Conservation (phyloP, 2,329 filamentous ascomycete genomes). For the Nakataea oryzae region DNA sequence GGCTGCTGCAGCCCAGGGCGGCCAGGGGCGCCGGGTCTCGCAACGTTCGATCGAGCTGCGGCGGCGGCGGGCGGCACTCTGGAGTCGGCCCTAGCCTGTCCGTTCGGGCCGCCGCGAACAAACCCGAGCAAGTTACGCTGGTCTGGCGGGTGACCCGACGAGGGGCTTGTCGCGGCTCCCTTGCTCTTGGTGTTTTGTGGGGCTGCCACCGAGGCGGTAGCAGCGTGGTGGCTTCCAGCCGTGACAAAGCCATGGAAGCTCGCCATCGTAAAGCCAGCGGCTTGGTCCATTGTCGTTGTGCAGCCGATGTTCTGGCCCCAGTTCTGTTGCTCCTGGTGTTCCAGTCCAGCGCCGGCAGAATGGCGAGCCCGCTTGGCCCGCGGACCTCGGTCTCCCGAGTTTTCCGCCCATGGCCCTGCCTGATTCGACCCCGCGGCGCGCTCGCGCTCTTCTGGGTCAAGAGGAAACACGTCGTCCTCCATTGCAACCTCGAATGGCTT, state of each 20-base stretch:
- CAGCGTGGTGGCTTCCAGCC: constrained; percentile 42
- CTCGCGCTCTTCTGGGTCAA: constrained; percentile 42
- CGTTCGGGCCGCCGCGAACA: constrained; percentile 12
- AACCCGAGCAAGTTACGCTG: constrained; percentile 33
- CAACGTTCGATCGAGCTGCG: background rate
- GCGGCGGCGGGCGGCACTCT: background rate
- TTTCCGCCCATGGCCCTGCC: constrained; percentile 1
- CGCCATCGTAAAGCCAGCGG: constrained; percentile 47
- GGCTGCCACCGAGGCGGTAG: constrained; percentile 19
- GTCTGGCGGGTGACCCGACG: constrained; percentile 16
- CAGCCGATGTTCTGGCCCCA: constrained; percentile 6
- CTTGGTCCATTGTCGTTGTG: constrained; percentile 51
- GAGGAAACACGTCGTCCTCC: constrained; percentile 60
- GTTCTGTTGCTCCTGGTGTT: constrained; percentile 29
- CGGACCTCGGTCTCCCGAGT: background rate
- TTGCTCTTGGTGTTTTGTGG: background rate
- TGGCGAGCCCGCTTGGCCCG: constrained; percentile 5
- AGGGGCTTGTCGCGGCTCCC: background rate
- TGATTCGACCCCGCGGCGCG: constrained; percentile 12
- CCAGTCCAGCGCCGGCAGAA: constrained; percentile 17
- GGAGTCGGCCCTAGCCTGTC: constrained; percentile 9
- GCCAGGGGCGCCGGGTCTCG: background rate
- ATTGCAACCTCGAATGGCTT: constrained; percentile 42
- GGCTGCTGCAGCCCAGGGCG: background rate
- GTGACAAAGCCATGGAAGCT: constrained; percentile 51